These are phyloP conservation scores for Calocybe gangraenosa DNA, from an alignment of 768 basidiomycete genomes.

Conservation along the genomic window DNA sequence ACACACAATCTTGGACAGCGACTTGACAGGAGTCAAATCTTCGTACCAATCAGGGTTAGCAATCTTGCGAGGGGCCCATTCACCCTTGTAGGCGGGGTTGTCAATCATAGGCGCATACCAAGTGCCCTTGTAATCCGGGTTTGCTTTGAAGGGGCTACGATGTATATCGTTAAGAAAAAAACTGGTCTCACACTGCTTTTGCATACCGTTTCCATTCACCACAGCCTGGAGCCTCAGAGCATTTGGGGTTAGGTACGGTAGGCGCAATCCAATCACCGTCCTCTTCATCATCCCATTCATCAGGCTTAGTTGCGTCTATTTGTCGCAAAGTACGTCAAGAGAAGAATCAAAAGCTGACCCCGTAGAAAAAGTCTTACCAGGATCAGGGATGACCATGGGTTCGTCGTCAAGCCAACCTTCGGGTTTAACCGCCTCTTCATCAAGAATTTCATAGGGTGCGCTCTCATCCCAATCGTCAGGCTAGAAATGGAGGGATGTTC, in stretches of 20 bases:
- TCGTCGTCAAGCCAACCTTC: conserved; percentile 96
- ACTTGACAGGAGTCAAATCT: conserved; percentile 78
- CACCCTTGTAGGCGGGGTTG: conserved; percentile 97
- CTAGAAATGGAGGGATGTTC: conserved; percentile 28
- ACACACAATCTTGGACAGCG: conserved; percentile 79
- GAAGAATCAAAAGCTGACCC: neutral
- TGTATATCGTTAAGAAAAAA: neutral
- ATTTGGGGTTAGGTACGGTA: conserved; percentile 84
- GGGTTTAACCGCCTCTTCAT: conserved; percentile 85
- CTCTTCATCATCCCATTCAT: conserved; percentile 99
- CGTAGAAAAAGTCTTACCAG: conserved; percentile 44
- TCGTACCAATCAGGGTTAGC: conserved; percentile 89
- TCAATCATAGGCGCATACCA: conserved; percentile 94
- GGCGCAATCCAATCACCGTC: conserved; percentile 99
- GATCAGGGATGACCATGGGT: conserved; percentile 76
- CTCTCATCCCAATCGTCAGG: conserved; percentile 98
- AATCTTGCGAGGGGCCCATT: conserved; percentile 90
- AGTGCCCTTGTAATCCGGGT: conserved; percentile 96
- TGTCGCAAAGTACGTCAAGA: neutral
- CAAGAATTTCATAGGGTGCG: conserved; percentile 87
- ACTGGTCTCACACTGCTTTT: neutral
- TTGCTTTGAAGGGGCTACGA: conserved; percentile 75
- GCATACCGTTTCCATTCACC: conserved; percentile 87
- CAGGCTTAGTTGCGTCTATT: conserved; percentile 85
- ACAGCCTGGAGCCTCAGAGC: conserved; percentile 86